Evolutionary conservation across 768 basidiomycete species (phyloP), one percentile per base, ranked within the genome.

Genomic region (Boletus rubropictus): DNA sequence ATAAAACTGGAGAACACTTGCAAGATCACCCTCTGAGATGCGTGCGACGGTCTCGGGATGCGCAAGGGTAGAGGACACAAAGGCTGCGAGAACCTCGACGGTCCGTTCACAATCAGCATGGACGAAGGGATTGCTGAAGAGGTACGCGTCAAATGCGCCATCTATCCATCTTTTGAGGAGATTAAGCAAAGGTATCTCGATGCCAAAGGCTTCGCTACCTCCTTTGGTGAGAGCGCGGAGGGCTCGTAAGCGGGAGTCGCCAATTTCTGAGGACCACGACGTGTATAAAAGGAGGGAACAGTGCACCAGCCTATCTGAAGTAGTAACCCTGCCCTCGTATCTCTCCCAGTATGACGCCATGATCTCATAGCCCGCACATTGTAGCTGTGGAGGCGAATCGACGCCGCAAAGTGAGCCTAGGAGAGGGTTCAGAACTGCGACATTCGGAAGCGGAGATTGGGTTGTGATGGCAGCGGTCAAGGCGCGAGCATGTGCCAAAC

Each of bases 361-460:
- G 50, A 88, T 79, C 48, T 89, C 87, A 54, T 74, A 86, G 1
- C 87, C 88, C 0, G 80, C 75, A 7, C 76, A 76, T 57, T 86
- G 85, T 4, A 89, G 51, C 0, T 79, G 66, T 0, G 72, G 51
- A 1, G 85, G 84, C 0, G 76, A 72, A 15, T 78, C 72, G 6
- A 65, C 44, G 32, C 70, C 63, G 59, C 87, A 89, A 10, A 89
- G 70, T 1, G 76, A 71, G 7, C 72, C 71, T 3, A 88, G 69
- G 44, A 89, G 73, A 12, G 83, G 80, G 44, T 74, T 77, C 12
- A 89, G 66, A n/a, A 61, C 50, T 21, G 76, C 68, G 21, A 73
- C 66, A 31, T 69, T 73, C 21, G 85, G 84, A 27, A 79, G 66
- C 0, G 85, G 78, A 1, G 82, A 79, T 14, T 72, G 68, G 4